Evolutionary conservation across 176 grass and related monocot species (phyloP).

Genomic region (Lolium perenne): DNA sequence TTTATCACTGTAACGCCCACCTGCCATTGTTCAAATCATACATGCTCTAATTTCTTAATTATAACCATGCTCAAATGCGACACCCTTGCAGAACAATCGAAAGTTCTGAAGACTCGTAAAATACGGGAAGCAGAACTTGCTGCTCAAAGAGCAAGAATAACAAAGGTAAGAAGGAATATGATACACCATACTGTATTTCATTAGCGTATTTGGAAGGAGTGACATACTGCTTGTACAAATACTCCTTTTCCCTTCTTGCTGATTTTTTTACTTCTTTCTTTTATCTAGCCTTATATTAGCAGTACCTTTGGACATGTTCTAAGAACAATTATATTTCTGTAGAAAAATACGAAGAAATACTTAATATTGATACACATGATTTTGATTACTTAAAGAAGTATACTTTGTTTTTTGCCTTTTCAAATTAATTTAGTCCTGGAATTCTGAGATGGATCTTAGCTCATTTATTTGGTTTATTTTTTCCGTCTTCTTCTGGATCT

Average conservation of each 20-base stretch:
- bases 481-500: background rate
- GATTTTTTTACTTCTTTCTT: background rate
- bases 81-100: constrained; percentile 58
- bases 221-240: background rate
- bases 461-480: background rate
- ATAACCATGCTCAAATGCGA: constrained; percentile 31
- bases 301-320: constrained; percentile 20
- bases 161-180: constrained; percentile 61
- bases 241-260: constrained; percentile 12
- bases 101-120: constrained; percentile 89
- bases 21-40: constrained; percentile 1
- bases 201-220: background rate
- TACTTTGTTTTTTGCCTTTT: background rate
- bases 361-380: background rate
- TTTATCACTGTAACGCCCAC: constrained; percentile 11
- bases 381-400: background rate
- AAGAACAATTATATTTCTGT: background rate
- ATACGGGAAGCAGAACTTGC: constrained; percentile 89
- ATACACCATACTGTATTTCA: background rate
- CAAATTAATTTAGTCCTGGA: background rate
- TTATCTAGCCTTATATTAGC: constrained; percentile 14
- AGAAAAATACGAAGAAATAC: constrained; percentile 1
- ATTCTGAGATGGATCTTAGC: background rate
- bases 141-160: constrained; percentile 70
- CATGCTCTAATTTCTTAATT: background rate